Percentiles rank a stretch among this genome's conserved stretches.
phyloP scores from a whole-genome alignment of 140 eudicot genomes.

The Erigeron philadelphicus region DNA sequence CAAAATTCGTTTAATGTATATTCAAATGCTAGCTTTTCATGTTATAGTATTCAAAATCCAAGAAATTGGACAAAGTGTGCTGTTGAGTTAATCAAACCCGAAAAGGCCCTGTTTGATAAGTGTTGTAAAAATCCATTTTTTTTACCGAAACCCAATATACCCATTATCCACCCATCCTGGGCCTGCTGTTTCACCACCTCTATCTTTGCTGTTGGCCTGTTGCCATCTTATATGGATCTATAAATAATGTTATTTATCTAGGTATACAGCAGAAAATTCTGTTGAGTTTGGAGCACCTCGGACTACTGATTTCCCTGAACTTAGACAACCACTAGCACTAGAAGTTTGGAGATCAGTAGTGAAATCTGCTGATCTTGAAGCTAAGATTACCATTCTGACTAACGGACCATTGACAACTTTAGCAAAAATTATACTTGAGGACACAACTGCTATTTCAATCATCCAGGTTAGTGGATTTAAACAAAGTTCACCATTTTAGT shows the following conservation, averaged over 20 bases:
- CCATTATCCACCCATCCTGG: not conserved
- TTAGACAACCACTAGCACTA: conserved; percentile 59
- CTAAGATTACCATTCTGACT: conserved; percentile 59
- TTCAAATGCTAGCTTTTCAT: not conserved
- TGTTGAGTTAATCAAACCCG: not conserved
- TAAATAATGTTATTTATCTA: conserved; percentile 13
- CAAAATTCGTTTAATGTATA: not conserved
- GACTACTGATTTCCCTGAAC: conserved; percentile 64
- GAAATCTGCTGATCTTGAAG: conserved; percentile 40
- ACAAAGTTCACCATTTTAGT: not conserved
- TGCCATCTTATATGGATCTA: conserved; percentile 6
- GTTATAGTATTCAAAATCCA: not conserved
- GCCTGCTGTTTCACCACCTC: not conserved
- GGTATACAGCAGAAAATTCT: conserved; percentile 68
- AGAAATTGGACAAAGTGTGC: not conserved
- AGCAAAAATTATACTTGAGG: conserved; percentile 53
- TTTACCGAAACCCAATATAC: not conserved
- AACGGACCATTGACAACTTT: conserved; percentile 81
- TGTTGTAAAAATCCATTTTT: not conserved
- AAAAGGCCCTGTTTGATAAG: not conserved
- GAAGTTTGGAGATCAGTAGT: conserved; percentile 62
- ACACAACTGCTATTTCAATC: conserved; percentile 36
- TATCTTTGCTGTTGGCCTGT: not conserved
- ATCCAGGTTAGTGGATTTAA: conserved; percentile 46
- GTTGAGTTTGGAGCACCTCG: conserved; percentile 66